Base-by-base conservation (phyloP, 139 green algal genomes). In the Zygnema cylindricum region DNA sequence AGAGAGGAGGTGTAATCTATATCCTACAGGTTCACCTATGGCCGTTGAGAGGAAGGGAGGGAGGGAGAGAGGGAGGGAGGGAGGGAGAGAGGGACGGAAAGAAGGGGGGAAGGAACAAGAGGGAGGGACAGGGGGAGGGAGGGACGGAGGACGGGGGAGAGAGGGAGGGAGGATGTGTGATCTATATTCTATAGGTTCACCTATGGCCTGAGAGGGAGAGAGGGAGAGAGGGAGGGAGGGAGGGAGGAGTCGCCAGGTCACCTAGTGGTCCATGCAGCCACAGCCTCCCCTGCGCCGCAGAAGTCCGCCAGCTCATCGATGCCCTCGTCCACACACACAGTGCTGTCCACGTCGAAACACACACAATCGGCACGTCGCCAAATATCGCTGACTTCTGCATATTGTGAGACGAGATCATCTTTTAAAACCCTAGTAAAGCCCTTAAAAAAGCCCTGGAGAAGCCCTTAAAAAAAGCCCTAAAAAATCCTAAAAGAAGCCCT, bases 271-370 rank as follows among this genome's bases (percentile, higher is more conserved):
- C 98, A 89, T 0, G 89, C 95, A 1, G 96, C 96, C 1, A 99
- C 96, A 49, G 95, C 87, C 49, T 98, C 95, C 11, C 96, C 97
- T 0, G 95, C 93, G 0, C 97, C 97, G 1, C 98, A 87, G 87
- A 95, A 98, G 0, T 93, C 95, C 3, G 97, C 97, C 1, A 99
- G 92, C 87, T 98, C 97, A 82, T 99, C 97, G 43, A 99, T 98
- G 32, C 95, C 98, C 85, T 99, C 97, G 83, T 99, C 97, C 7
- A 94, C 85, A 89, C 86, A 98, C 94, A 99, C 96, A 0, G 97
- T 99, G 93, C 93, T 96, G 92, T 99, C 97, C 0, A 99, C 97
- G 86, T 99, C 97, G 86, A 99, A 98, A 83, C 94, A 97, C 7
- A 99, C 94, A 0, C 95, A 95, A 88, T 98, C 92, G 78, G 91